phyloP scores from a whole-genome alignment of 495 filamentous ascomycete genomes.

The Cladorrhinum samala region DNA sequence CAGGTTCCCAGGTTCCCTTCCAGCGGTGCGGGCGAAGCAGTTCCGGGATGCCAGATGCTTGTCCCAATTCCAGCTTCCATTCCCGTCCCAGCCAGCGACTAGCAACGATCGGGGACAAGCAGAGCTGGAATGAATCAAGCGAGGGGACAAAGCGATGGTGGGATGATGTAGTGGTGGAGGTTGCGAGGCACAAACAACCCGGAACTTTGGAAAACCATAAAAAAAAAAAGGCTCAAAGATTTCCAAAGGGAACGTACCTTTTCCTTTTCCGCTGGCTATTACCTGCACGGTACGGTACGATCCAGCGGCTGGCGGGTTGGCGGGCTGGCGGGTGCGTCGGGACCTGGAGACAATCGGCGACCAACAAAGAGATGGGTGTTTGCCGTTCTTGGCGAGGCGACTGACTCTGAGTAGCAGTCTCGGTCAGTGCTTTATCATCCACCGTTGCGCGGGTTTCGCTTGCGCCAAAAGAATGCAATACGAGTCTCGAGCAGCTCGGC shows the following conservation, averaged over 20 bases:
- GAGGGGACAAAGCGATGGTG: too few species aligned
- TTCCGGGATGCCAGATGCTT: too few species aligned
- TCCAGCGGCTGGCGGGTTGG: not conserved
- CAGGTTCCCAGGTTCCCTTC: not conserved
- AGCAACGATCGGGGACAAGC: too few species aligned
- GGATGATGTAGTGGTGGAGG: not conserved
- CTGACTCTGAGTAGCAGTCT: too few species aligned
- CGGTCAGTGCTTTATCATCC: not conserved
- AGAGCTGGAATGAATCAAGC: not conserved
- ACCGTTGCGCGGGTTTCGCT: not conserved
- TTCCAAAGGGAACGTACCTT: not conserved
- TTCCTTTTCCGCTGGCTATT: not conserved
- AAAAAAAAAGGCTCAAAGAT: not conserved
- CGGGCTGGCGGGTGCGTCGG: not conserved
- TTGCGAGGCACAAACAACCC: not conserved
- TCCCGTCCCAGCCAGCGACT: too few species aligned
- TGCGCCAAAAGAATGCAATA: not conserved
- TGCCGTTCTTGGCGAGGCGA: not conserved
- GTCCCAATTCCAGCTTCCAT: too few species aligned
- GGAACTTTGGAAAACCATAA: not conserved
- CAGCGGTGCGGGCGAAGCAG: not conserved
- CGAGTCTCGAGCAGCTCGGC: not conserved
- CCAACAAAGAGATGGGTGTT: not conserved
- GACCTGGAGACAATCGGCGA: not conserved
- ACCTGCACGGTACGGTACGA: conserved; percentile 4